Conservation (phyloP, 495 filamentous ascomycete species). For the Annulohypoxylon bovei region DNA sequence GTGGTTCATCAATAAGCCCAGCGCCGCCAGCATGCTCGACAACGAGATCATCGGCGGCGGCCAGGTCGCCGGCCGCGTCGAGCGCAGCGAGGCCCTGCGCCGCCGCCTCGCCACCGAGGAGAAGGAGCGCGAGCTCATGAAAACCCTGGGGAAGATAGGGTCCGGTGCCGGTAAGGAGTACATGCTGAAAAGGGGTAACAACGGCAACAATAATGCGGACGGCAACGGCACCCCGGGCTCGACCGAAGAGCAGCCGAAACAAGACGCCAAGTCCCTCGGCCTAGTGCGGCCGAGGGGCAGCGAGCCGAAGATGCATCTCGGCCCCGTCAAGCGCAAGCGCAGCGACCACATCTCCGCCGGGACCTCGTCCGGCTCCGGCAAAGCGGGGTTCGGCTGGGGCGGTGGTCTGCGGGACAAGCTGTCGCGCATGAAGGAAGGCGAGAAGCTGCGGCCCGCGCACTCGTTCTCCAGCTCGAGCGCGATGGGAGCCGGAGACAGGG, state of each 20-base stretch:
- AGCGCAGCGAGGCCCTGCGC: constrained; percentile 72
- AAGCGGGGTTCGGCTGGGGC: constrained; percentile 60
- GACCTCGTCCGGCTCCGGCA: background rate
- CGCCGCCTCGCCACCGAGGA: constrained; percentile 75
- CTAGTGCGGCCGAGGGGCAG: constrained; percentile 65
- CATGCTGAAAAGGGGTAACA: constrained; percentile 56
- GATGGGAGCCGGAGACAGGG: constrained; percentile 22
- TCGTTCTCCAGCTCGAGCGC: background rate
- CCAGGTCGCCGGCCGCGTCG: constrained; percentile 61
- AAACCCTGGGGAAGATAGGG: constrained; percentile 69
- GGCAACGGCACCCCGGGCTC: too few relatives aligned
- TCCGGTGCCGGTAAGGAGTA: constrained; percentile 81
- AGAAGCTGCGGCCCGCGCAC: constrained; percentile 47
- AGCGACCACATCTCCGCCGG: constrained; percentile 48
- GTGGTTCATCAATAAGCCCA: constrained; percentile 65
- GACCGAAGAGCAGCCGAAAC: constrained; percentile 34
- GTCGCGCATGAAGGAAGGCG: constrained; percentile 64
- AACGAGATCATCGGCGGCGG: constrained; percentile 63
- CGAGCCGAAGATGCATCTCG: constrained; percentile 67
- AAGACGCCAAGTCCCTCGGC: constrained; percentile 58
- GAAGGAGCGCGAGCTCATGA: constrained; percentile 82
- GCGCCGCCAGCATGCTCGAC: constrained; percentile 74
- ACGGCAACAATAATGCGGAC: too few relatives aligned
- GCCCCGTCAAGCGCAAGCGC: constrained; percentile 78
- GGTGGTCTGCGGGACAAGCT: constrained; percentile 57